Evolutionary conservation across 345 rosid species (phyloP).

Genomic region (Viola odorata): DNA sequence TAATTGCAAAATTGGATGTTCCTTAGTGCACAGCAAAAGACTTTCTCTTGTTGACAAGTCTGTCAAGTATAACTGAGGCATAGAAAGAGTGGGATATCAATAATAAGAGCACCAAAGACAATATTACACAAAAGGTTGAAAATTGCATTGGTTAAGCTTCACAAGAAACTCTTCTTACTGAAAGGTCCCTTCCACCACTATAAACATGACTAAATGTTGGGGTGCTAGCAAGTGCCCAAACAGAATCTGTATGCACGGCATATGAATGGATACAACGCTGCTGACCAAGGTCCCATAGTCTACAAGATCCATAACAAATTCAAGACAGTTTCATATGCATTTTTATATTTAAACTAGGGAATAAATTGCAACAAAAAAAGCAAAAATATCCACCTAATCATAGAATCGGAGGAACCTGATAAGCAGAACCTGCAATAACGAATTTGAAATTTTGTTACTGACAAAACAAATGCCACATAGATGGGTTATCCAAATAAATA

Average conservation of each 20-base stretch:
- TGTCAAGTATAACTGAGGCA: slow-evolving; percentile 83
- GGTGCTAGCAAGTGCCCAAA: slow-evolving; percentile 99
- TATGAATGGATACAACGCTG: slow-evolving; percentile 98
- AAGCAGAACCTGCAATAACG: slow-evolving; percentile 74
- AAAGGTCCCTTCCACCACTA: slow-evolving; percentile 98
- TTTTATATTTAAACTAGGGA: slow-evolving; percentile 10
- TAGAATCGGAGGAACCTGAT: slow-evolving; percentile 98
- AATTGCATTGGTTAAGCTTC: slow-evolving; percentile 1
- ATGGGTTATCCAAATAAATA: not conserved
- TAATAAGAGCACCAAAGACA: slow-evolving; percentile 7
- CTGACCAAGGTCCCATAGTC: slow-evolving; percentile 99
- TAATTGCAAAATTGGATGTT: slow-evolving; percentile 78
- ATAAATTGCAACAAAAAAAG: slow-evolving; percentile 7
- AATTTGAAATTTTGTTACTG: slow-evolving; percentile 10
- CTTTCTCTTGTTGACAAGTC: slow-evolving; percentile 94
- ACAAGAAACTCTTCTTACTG: slow-evolving; percentile 53
- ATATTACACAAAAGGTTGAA: not conserved
- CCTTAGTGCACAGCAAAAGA: slow-evolving; percentile 85
- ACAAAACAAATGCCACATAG: not conserved
- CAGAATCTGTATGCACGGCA: slow-evolving; percentile 99
- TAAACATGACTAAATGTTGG: slow-evolving; percentile 93
- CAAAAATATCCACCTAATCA: slow-evolving; percentile 71
- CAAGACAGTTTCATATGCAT: slow-evolving; percentile 13
- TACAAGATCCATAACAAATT: slow-evolving; percentile 31
- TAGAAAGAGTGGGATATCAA: slow-evolving; percentile 18